These are phyloP conservation scores for Termitomyces sp. DNA, from an alignment of 768 basidiomycete species.

Conservation along the genomic window DNA sequence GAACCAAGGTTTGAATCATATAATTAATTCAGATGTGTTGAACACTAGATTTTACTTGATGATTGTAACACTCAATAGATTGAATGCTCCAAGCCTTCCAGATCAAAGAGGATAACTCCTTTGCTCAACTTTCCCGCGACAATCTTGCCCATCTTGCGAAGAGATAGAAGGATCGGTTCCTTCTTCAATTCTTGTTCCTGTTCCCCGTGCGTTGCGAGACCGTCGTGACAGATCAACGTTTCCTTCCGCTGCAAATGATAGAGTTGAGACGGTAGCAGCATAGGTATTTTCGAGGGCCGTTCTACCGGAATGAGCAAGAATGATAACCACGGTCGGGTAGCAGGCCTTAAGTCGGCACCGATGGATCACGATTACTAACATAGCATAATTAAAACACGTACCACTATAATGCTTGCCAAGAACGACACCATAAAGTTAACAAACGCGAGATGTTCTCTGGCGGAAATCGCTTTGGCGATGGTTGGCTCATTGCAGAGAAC, in stretches of 20 bases:
- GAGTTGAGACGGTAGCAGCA: not conserved
- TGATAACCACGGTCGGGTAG: constrained; percentile 5
- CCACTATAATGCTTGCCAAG: not conserved
- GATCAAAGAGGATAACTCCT: not conserved
- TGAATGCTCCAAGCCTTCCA: not conserved
- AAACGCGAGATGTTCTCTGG: constrained; percentile 1
- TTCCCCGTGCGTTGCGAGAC: not conserved
- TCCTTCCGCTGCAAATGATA: not conserved
- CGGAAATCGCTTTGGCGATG: not conserved
- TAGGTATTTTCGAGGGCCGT: not conserved
- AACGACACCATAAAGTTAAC: constrained; percentile 5
- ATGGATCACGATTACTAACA: not conserved
- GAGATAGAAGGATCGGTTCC: not conserved
- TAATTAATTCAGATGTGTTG: too few species aligned
- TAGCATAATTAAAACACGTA: not conserved
- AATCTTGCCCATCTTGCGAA: not conserved
- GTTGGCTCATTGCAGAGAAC: not conserved
- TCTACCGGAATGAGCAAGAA: constrained; percentile 4
- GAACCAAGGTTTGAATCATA: too few species aligned
- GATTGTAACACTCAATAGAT: not conserved
- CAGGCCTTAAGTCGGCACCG: not conserved
- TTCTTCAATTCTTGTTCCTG: not conserved
- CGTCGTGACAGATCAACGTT: not conserved
- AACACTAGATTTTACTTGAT: too few species aligned
- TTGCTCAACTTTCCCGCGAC: not conserved